Conservation (phyloP, 768 basidiomycete genomes). For the Tricholoma terreum region DNA sequence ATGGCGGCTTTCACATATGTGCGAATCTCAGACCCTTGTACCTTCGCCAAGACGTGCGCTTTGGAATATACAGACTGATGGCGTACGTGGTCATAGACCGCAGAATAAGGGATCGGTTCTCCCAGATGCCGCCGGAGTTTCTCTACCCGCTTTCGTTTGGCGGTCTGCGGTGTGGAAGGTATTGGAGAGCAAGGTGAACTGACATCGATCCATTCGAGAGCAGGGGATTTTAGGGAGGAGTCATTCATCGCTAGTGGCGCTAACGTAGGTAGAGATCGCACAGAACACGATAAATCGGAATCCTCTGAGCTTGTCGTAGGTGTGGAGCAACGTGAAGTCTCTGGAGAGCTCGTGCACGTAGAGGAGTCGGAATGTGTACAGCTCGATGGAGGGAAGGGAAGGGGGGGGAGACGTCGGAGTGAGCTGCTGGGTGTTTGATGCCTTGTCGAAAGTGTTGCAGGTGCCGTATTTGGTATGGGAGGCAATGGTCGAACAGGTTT, state of each 20-base stretch:
- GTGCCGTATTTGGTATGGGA: constrained; percentile 7
- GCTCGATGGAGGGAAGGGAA: constrained; percentile 14
- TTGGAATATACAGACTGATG: neutral
- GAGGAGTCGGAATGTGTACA: neutral
- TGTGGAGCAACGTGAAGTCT: neutral
- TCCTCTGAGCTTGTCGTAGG: neutral
- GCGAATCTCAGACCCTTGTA: neutral
- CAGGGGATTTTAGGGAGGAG: neutral
- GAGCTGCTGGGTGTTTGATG: neutral
- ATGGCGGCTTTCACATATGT: constrained; percentile 8
- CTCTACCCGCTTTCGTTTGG: constrained; percentile 25
- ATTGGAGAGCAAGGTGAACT: constrained; percentile 12
- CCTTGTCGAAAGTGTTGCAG: constrained; percentile 1
- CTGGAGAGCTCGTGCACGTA: neutral
- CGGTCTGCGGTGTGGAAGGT: constrained; percentile 26
- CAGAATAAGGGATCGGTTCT: constrained; percentile 22
- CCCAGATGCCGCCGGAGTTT: constrained; percentile 34
- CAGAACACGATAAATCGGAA: neutral
- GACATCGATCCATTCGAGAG: constrained; percentile 2
- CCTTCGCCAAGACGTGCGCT: neutral
- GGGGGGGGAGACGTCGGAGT: constrained; percentile 6
- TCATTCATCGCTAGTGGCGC: constrained; percentile 1
- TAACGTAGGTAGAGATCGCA: neutral
- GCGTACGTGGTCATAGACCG: constrained; percentile 2
- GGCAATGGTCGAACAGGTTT: constrained; percentile 14